Evolutionary conservation across 1,284 basidiomycete species (phyloP).

Genomic region (Malassezia dermatis): DNA sequence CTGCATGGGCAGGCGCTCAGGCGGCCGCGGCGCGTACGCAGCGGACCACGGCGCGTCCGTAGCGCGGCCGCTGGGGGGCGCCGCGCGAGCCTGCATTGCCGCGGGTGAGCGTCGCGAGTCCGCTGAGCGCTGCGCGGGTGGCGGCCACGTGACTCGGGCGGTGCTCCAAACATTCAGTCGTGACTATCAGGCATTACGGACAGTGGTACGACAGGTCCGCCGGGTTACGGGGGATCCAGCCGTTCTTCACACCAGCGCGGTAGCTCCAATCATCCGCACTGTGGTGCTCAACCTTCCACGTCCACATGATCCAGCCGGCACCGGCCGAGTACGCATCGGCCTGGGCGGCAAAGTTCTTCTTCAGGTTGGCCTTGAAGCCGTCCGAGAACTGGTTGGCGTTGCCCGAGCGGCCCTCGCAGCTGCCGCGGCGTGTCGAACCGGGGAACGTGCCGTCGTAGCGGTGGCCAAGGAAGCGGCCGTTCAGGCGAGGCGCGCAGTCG

Average conservation of each 20-base stretch:
- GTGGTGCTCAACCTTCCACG: constrained; percentile 59
- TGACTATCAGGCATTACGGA: neutral
- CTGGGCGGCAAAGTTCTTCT: constrained; percentile 76
- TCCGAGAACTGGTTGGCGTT: constrained; percentile 61
- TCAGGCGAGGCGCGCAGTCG: constrained; percentile 74
- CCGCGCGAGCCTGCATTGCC: neutral
- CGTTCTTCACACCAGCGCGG: constrained; percentile 39
- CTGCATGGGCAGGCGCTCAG: neutral
- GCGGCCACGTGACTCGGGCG: neutral
- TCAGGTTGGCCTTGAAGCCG: constrained; percentile 70
- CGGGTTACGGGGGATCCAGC: constrained; percentile 35
- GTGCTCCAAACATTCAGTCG: neutral
- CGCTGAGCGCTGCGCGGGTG: neutral
- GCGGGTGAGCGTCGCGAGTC: neutral
- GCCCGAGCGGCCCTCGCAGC: constrained; percentile 65
- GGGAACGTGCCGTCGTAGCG: constrained; percentile 66
- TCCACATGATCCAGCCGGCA: constrained; percentile 73
- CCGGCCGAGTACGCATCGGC: constrained; percentile 40
- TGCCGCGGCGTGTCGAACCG: constrained; percentile 54
- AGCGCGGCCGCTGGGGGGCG: neutral
- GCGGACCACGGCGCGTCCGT: neutral
- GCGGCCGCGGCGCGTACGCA: neutral
- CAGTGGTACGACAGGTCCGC: constrained; percentile 4
- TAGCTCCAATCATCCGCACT: constrained; percentile 45
- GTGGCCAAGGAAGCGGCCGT: constrained; percentile 56